Evolutionary conservation across 75 land plant species (phyloP).

Genomic region (Azolla pinnata): DNA sequence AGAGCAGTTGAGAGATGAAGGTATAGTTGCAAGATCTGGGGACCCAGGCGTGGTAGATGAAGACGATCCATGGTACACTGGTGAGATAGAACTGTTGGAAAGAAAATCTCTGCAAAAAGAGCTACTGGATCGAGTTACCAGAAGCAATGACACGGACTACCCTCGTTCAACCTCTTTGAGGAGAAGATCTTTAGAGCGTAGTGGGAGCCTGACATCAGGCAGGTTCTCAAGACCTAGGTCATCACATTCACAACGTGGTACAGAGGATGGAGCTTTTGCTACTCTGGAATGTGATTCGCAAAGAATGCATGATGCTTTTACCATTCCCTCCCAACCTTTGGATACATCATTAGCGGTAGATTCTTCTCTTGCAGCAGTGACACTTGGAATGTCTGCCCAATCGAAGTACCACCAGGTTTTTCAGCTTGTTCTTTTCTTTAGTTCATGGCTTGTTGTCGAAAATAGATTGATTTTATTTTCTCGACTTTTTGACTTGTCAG

Average conservation of each 20-base stretch:
- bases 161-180: neutral
- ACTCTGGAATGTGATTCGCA: too few relatives aligned
- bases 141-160: neutral
- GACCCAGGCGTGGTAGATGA: neutral
- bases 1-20: neutral
- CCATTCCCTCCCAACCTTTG: neutral
- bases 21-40: neutral
- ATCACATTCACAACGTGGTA: neutral
- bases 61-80: neutral
- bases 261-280: neutral
- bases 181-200: neutral
- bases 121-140: neutral
- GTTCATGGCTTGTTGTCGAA: neutral
- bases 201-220: too few relatives aligned
- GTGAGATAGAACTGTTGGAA: neutral
- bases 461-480: neutral
- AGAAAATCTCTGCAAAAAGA: neutral
- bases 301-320: too few relatives aligned
- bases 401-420: neutral
- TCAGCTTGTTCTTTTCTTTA: neutral
- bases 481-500: neutral
- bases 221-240: neutral
- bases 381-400: neutral
- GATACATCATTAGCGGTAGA: too few relatives aligned
- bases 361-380: neutral